Percentiles rank a stretch among this genome's conserved stretches.
These are phyloP conservation scores for Taphrina pruni DNA, from an alignment of 1,139 yeast genomes.

Conservation along the genomic window DNA sequence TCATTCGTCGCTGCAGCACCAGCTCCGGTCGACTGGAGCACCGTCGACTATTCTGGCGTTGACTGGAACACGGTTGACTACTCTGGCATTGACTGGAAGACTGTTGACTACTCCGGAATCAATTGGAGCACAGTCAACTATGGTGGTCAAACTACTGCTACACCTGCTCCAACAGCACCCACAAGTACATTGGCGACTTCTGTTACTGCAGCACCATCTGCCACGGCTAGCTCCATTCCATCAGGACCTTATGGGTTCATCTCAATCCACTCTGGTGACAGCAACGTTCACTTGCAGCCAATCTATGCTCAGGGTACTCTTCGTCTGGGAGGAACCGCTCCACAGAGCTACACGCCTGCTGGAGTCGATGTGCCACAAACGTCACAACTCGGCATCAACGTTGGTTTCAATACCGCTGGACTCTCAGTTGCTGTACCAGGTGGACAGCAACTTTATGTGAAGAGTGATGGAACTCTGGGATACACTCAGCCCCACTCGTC, in stretches of 20 bases:
- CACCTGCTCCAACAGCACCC: slow-evolving; percentile 22
- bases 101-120: slow-evolving; percentile 18
- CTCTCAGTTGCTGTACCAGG: slow-evolving; percentile 33
- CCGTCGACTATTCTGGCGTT: slow-evolving; percentile 19
- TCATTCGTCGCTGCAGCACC: slow-evolving; percentile 37
- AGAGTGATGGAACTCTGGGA: slow-evolving; percentile 29
- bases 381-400: background rate
- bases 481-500: slow-evolving; percentile 37
- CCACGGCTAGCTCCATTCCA: slow-evolving; percentile 13
- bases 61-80: slow-evolving; percentile 30
- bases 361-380: slow-evolving; percentile 12
- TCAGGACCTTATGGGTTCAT: slow-evolving; percentile 23
- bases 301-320: slow-evolving; percentile 21
- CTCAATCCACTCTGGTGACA: slow-evolving; percentile 29
- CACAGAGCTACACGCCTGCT: slow-evolving; percentile 15
- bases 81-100: slow-evolving; percentile 24
- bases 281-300: slow-evolving; percentile 19
- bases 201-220: background rate
- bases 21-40: slow-evolving; percentile 31
- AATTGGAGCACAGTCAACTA: slow-evolving; percentile 17
- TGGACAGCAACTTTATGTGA: slow-evolving; percentile 36
- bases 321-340: slow-evolving; percentile 22
- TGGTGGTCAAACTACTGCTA: slow-evolving; percentile 4
- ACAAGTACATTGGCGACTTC: slow-evolving; percentile 13
- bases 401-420: slow-evolving; percentile 4